A percentile compares a stretch with the other conserved stretches of the same genome.
These are phyloP conservation scores for Gentiana straminea DNA, from an alignment of 257 asterid genomes.

Conservation along the genomic window DNA sequence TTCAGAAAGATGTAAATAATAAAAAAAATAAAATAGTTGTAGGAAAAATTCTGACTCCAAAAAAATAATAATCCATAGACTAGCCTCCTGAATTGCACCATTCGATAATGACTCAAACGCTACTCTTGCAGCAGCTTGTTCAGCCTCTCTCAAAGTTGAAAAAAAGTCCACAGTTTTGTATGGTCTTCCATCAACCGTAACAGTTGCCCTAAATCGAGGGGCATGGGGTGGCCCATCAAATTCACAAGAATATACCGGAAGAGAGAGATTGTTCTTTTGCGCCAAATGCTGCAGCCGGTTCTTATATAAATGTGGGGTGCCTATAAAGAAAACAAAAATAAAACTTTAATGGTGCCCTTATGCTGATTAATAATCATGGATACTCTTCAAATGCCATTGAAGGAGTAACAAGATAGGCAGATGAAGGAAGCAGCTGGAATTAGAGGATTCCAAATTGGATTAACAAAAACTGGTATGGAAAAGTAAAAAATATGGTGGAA, in stretches of 20 bases:
- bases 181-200: constrained; percentile 33
- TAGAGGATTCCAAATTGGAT: too few relatives aligned
- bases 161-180: constrained; percentile 36
- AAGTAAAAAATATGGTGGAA: too few relatives aligned
- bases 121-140: constrained; percentile 75
- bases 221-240: constrained; percentile 69
- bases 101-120: constrained; percentile 50
- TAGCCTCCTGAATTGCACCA: constrained; percentile 49
- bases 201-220: constrained; percentile 51
- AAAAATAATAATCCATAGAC: constrained; percentile 11
- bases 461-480: too few relatives aligned
- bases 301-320: constrained; percentile 32
- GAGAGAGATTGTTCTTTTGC: constrained; percentile 41
- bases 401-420: too few relatives aligned
- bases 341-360: constrained; percentile 46
- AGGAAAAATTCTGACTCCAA: not conserved
- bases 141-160: constrained; percentile 67
- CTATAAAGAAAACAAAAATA: constrained; percentile 21
- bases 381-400: too few relatives aligned
- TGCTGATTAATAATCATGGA: too few relatives aligned
- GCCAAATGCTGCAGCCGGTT: constrained; percentile 58
- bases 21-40: not conserved
- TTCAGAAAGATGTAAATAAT: not conserved
- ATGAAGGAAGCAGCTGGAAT: too few relatives aligned
- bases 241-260: constrained; percentile 52